Conservation (phyloP, 108 stramenopile species). For the Mayamaea pseudoterrestris region DNA sequence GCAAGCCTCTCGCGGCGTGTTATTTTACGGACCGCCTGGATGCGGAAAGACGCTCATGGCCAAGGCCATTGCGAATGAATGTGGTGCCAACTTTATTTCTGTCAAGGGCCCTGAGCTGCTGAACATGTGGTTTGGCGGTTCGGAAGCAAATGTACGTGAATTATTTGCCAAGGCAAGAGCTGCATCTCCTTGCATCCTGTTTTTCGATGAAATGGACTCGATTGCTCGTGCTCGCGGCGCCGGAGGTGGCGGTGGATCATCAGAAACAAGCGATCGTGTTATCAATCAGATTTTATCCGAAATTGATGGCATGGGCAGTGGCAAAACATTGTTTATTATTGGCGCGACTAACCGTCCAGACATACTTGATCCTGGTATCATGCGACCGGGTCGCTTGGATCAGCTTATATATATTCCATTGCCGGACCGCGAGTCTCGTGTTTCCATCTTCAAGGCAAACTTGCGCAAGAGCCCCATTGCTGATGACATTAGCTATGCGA, state of each 20-base stretch:
- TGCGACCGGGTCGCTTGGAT: constrained; percentile 98
- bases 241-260: constrained; percentile 75
- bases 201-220: constrained; percentile 99
- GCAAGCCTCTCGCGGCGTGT: constrained; percentile 92
- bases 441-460: constrained; percentile 94
- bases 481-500: constrained; percentile 61
- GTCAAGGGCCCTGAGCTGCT: constrained; percentile 99
- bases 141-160: constrained; percentile 97
- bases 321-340: constrained; percentile 98
- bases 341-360: constrained; percentile 99
- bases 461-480: constrained; percentile 88
- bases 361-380: constrained; percentile 96
- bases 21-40: constrained; percentile 98
- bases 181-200: constrained; percentile 97
- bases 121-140: constrained; percentile 98
- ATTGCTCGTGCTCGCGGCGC: constrained; percentile 96
- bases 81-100: constrained; percentile 98
- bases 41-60: constrained; percentile 99
- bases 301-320: constrained; percentile 95
- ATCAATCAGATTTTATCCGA: constrained; percentile 99
- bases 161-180: constrained; percentile 99
- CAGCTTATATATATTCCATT: constrained; percentile 99
- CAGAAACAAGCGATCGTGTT: constrained; percentile 97
- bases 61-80: constrained; percentile 99
- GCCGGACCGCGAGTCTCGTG: constrained; percentile 82